Conservation (phyloP, 768 basidiomycete genomes). For the Rhizopogon rudus region DNA sequence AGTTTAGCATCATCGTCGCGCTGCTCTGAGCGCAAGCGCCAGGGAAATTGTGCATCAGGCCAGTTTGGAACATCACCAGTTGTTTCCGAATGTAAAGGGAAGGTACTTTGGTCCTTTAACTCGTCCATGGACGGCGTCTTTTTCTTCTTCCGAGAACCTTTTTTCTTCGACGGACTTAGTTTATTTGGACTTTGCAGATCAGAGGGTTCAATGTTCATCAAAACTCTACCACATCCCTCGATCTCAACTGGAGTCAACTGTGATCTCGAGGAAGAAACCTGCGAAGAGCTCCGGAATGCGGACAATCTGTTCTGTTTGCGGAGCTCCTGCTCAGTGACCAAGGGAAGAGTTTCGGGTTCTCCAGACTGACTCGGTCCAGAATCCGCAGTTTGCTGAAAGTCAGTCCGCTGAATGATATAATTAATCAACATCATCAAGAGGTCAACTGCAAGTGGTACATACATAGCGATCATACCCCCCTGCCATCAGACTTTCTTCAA, state of each 20-base stretch:
- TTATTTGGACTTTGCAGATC: constrained; percentile 24
- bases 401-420: constrained; percentile 15
- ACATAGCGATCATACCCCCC: constrained; percentile 78
- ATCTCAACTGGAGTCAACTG: constrained; percentile 56
- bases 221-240: constrained; percentile 64
- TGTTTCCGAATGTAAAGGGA: constrained; percentile 22
- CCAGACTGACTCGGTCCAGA: constrained; percentile 12
- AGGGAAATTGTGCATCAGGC: constrained; percentile 77
- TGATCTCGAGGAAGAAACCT: constrained; percentile 29
- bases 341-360: constrained; percentile 5
- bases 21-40: constrained; percentile 60
- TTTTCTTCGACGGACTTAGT: constrained; percentile 33
- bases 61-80: constrained; percentile 57
- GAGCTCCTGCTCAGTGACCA: constrained; percentile 51
- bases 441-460: constrained; percentile 21
- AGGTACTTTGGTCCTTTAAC: constrained; percentile 9
- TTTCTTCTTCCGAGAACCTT: constrained; percentile 47
- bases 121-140: constrained; percentile 26
- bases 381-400: constrained; percentile 13
- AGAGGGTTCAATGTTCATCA: constrained; percentile 53
- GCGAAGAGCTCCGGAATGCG: constrained; percentile 52
- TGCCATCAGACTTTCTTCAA: constrained; percentile 80
- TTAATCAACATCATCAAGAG: background rate
- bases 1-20: constrained; percentile 45
- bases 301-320: constrained; percentile 64